Base-by-base conservation (phyloP, 257 asterid genomes). In the Solanum ossicruentum region DNA sequence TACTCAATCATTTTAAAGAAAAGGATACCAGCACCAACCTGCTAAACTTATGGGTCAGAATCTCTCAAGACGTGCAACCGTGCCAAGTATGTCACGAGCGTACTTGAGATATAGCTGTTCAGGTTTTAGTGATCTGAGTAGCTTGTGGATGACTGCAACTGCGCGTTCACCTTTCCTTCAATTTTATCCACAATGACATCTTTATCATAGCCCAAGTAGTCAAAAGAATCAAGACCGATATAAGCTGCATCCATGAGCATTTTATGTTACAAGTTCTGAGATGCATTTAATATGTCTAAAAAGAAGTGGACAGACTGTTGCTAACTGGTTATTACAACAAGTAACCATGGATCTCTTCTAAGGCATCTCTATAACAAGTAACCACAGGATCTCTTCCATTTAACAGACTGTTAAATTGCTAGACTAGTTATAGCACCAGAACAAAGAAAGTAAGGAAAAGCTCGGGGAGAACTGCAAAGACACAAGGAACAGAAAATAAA, bases 51-150 rank as follows among this genome's bases (percentile, higher is more conserved):
- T 87, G 43, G 89, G 87, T 90, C 32, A 10, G 78, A 57, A 88
- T 89, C 56, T 89, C 84, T 89, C 98, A 36, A 94, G 91, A 82
- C 88, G 90, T 36, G 97, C 96, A 84, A 92, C 95, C 11, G 88
- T 89, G 7, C 97, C 97, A 12, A 93, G 86, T 77, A 93, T 58
- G 66, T 87, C 87, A 15, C 66, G 77, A 10, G 83, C 16, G 43
- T 86, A 66, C 79, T 49, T 85, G 18, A n/a, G 32, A 8, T 56
- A 84, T 21, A 49, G 82, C 73, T 71, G 85, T 58, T 86, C 86
- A 10, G 26, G 32, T 15, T 85, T 36, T 20, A 71, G 11, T 69
- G 88, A 84, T 72, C 84, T 85, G 18, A 52, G 86, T 18, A 86
- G 28, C 84, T 73, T 89, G 87, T 94, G 88, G 75, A 91, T 49